A percentile compares a stretch with the other conserved stretches of the same genome.
phyloP scores from a whole-genome alignment of 345 rosid genomes.

The Eucalyptus erythrocorys region DNA sequence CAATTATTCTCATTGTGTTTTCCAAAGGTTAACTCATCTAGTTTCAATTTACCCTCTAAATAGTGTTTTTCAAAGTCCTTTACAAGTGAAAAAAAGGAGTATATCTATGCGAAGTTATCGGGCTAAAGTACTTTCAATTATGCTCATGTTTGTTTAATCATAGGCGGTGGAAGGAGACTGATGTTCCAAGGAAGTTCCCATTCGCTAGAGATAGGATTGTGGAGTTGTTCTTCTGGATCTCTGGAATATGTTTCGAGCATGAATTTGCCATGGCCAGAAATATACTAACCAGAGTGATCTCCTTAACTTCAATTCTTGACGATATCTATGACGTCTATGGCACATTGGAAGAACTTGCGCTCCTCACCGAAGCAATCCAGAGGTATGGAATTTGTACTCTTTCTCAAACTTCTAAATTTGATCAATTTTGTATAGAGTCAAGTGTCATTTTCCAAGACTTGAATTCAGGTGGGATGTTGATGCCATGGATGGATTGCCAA shows the following conservation, averaged over 20 bases:
- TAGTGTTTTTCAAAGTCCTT: background rate
- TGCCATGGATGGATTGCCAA: background rate
- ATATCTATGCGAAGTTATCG: background rate
- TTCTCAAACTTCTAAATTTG: background rate
- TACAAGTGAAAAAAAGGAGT: background rate
- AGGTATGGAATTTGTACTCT: background rate
- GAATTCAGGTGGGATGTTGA: background rate
- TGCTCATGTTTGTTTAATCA: background rate
- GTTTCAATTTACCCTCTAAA: background rate
- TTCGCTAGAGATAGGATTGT: constrained; percentile 6
- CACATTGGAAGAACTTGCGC: background rate
- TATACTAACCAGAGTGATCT: background rate
- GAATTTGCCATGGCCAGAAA: background rate
- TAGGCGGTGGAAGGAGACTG: constrained; percentile 12
- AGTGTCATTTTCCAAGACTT: background rate
- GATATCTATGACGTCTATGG: background rate
- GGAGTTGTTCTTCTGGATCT: background rate
- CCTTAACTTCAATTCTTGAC: background rate
- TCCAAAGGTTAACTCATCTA: fast-evolving
- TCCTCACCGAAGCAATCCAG: background rate
- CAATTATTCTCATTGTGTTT: background rate
- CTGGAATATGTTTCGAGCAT: constrained; percentile 1
- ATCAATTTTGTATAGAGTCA: background rate
- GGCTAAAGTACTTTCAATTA: background rate
- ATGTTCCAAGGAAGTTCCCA: background rate